Base-by-base conservation (phyloP, 805 yeast species). In the Pichia thaimueangensis region DNA sequence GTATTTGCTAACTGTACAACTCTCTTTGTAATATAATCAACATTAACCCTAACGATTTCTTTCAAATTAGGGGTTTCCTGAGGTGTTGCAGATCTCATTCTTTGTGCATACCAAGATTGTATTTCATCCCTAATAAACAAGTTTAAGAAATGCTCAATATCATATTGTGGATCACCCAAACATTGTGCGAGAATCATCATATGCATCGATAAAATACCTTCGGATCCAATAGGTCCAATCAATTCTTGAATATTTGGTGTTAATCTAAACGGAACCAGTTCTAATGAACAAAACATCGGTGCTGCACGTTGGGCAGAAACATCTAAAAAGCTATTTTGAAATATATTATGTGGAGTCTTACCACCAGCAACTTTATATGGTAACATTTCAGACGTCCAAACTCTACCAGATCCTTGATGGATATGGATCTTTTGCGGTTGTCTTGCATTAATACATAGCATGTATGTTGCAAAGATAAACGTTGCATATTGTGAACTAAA, bases 91-190 rank as follows among this genome's bases (percentile, higher is more conserved):
- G 93, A 79, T 45, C 88, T 76, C 56, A 88, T 96, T 54, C 82
- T 79, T 58, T 85, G 94, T 30, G 89, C 79, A 60, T 82, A 89
- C 97, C 97, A 91, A 0, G 96, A 80, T 39, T 89, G 78, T 15
- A 91, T 84, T 63, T 93, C 99, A 64, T 93, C 98, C 45, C 97
- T 78, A 17, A 94, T 95, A 65, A 93, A 91, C 51, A 93, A 70
- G n/a, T 95, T 86, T 64, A 93, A 66, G 62, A 84, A 88, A 48
- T 88, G 94, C 55, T 85, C 95, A 61, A 93, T 70, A 52, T 91
- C 96, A 49, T 86, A 85, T 53, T 88, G 96, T 1, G 96, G 95
- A 55, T 88, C 95, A 9, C 91, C 74, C 48, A 94, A 69, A 5
- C 96, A 89, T 56, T 86, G 77, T 1, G 97, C 93, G 57, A 91